These are phyloP conservation scores for Amphibolis antarctica DNA, from an alignment of 106 monocot species.

Conservation along the genomic window DNA sequence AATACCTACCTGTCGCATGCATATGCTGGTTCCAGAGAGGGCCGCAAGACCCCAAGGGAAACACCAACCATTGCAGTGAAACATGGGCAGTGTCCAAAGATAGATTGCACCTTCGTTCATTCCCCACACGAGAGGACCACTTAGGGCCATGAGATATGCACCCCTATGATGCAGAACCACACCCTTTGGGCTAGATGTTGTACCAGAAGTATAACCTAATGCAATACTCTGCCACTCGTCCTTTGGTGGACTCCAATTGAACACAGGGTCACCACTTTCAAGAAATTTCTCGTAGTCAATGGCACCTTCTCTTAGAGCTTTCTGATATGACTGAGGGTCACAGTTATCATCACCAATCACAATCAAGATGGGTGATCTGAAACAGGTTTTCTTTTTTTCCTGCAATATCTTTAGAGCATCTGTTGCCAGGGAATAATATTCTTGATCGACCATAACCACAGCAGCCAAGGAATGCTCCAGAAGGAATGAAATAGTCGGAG, in stretches of 20 bases:
- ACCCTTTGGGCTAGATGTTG: conserved; percentile 91
- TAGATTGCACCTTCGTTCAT: conserved; percentile 82
- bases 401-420: conserved; percentile 59
- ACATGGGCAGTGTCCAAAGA: conserved; percentile 94
- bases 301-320: conserved; percentile 63
- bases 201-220: conserved; percentile 86
- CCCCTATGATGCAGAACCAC: conserved; percentile 92
- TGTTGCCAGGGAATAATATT: conserved; percentile 51
- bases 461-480: conserved; percentile 65
- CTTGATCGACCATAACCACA: conserved; percentile 84
- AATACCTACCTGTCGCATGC: conserved; percentile 73
- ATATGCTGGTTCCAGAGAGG: conserved; percentile 80
- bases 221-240: conserved; percentile 99
- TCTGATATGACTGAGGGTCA: conserved; percentile 34
- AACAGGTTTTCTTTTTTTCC: conserved; percentile 27
- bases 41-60: conserved; percentile 84
- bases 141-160: conserved; percentile 86
- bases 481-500: conserved; percentile 65
- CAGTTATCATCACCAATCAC: conserved; percentile 71
- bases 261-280: conserved; percentile 66
- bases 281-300: conserved; percentile 84
- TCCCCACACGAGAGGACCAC: conserved; percentile 67
- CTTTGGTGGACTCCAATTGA: conserved; percentile 61
- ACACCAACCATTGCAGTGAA: conserved; percentile 97
- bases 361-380: conserved; percentile 53